These are phyloP conservation scores for Pyronema omphalodes DNA, from an alignment of 495 filamentous ascomycete genomes.

Conservation along the genomic window DNA sequence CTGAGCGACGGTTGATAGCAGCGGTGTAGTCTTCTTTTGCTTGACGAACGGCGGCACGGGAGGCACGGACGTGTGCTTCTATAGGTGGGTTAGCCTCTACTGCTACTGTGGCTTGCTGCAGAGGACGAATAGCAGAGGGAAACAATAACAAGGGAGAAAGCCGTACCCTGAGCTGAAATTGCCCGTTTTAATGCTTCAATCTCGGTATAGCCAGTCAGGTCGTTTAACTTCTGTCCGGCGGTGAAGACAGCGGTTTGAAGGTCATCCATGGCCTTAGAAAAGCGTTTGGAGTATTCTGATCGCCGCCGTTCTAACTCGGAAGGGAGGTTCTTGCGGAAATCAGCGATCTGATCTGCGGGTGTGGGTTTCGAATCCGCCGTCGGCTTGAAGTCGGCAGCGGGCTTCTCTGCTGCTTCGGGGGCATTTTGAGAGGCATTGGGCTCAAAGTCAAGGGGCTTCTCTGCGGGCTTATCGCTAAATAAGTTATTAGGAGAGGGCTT, in stretches of 20 bases:
- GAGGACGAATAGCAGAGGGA: too few relatives aligned
- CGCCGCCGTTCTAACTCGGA: slow-evolving; percentile 58
- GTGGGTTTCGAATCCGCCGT: background rate
- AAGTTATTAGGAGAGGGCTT: background rate
- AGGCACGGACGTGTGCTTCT: slow-evolving; percentile 45
- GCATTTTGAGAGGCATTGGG: too few relatives aligned
- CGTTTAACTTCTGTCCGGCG: slow-evolving; percentile 76
- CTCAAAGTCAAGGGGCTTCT: too few relatives aligned
- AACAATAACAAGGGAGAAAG: background rate
- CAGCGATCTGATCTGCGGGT: background rate
- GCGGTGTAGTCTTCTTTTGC: slow-evolving; percentile 59
- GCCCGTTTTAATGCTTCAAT: slow-evolving; percentile 70
- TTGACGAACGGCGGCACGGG: slow-evolving; percentile 44
- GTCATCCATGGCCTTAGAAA: slow-evolving; percentile 69
- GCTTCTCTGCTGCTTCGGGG: background rate
- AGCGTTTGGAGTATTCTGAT: slow-evolving; percentile 51
- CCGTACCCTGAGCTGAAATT: slow-evolving; percentile 48
- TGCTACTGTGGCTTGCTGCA: background rate
- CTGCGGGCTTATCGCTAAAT: too few relatives aligned
- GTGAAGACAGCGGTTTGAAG: slow-evolving; percentile 67
- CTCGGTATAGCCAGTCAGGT: slow-evolving; percentile 79
- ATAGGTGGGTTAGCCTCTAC: slow-evolving; percentile 7
- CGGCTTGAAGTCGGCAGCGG: background rate
- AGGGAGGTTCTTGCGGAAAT: slow-evolving; percentile 38
- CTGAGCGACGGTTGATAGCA: slow-evolving; percentile 57